A percentile compares a stretch with the other conserved stretches of the same genome.
These are phyloP conservation scores for Dioszegia aurantiaca DNA, from an alignment of 768 basidiomycete genomes.

Conservation along the genomic window DNA sequence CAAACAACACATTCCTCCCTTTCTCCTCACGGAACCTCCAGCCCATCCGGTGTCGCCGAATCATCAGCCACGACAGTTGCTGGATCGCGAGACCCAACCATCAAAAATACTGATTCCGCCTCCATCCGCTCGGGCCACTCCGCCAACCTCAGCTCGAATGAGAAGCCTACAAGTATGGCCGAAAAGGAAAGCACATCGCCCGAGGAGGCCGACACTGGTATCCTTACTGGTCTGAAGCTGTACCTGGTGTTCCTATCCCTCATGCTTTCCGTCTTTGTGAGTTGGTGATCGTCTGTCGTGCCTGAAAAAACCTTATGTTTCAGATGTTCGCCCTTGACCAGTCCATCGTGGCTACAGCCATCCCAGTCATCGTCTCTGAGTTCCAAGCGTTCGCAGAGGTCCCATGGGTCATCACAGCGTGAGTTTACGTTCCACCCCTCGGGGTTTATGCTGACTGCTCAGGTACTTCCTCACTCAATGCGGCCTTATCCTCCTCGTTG, in stretches of 20 bases:
- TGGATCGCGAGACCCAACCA: constrained; percentile 11
- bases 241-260: constrained; percentile 36
- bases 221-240: constrained; percentile 26
- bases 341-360: constrained; percentile 44
- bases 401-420: constrained; percentile 43
- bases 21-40: neutral
- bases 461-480: constrained; percentile 36
- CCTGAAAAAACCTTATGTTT: neutral
- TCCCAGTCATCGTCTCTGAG: constrained; percentile 37
- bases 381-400: constrained; percentile 43
- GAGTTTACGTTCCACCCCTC: neutral
- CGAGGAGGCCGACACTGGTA: constrained; percentile 3
- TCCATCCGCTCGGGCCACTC: neutral
- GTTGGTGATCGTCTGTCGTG: neutral
- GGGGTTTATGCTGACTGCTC: neutral
- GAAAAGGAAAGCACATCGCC: neutral
- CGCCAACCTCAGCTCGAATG: neutral
- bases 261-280: constrained; percentile 36
- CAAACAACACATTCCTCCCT: neutral
- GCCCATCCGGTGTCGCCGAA: neutral
- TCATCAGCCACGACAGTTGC: constrained; percentile 9
- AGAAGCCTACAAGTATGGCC: constrained; percentile 1
- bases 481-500: constrained; percentile 47
- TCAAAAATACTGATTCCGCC: neutral
- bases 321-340: constrained; percentile 38